Base-by-base conservation (phyloP, 2,329 filamentous ascomycete species). In the Aspergillus sp. region DNA sequence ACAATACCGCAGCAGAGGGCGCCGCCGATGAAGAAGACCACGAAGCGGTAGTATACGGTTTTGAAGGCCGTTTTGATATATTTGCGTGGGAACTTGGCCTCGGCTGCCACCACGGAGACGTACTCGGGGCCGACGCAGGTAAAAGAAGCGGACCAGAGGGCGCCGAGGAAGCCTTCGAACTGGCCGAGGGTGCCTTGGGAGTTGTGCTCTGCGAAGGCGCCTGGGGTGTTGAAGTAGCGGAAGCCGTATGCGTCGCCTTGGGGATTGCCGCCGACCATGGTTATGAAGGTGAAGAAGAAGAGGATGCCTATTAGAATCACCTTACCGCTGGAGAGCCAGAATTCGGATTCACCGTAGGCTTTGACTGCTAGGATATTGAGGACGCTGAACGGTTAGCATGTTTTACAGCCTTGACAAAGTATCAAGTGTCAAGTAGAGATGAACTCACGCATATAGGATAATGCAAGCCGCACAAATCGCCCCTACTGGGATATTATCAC, bases 251-350 rank as follows among this genome's bases (percentile, higher is more conserved):
- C 77, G 63, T 91, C 87, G 51, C 83, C 79, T 1, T 84, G 69
- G 0, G 90, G 90, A 64, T 91, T 92, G 3, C 88, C 90, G 9
- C 90, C 90, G 1, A 91, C 77, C 86, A 92, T 91, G 60, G 87
- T 85, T 60, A 93, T 80, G 66, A 93, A 90, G 7, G 90, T 91
- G 75, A 89, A 91, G 60, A 84, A 64, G 64, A 90, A 81, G 31
- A 91, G 79, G 1, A 82, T 85, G 27, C 90, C 71, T 56, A 89
- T 87, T 44, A 90, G 78, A 2, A 90, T 62, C 2, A 90, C 81
- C 70, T 90, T 90, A 6, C 57, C 55, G 12, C 44, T 40, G 4
- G 57, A 46, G 15, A 60, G 52, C 57, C 58, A 62, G 45, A 60
- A 62, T 31, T 62, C 57, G 14, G 60, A 49, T 39, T 60, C 60